These are phyloP conservation scores for Syzygium jambos DNA, from an alignment of 345 rosid species.

Conservation along the genomic window DNA sequence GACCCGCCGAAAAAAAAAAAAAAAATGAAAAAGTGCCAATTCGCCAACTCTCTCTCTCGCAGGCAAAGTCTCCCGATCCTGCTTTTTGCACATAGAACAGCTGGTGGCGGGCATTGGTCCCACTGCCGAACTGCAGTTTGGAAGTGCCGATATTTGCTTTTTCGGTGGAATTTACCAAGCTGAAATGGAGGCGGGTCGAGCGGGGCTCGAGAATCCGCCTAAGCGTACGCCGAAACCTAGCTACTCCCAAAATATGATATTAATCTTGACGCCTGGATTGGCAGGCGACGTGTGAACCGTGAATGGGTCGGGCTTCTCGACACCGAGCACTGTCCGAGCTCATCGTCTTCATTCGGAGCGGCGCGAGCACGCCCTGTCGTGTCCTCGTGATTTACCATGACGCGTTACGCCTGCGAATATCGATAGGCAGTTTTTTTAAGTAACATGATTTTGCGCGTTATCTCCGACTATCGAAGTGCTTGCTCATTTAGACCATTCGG, in stretches of 20 bases:
- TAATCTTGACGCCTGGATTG: background rate
- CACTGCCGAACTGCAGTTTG: background rate
- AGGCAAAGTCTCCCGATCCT: background rate
- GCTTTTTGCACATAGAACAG: background rate
- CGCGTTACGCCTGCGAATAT: no score
- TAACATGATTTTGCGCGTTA: rapidly evolving
- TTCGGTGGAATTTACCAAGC: background rate
- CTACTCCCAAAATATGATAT: background rate
- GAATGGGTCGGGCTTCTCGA: background rate
- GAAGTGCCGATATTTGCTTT: background rate
- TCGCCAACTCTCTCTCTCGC: background rate
- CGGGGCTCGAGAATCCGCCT: background rate
- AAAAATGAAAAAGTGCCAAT: background rate
- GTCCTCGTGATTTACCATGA: background rate
- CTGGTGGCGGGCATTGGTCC: background rate
- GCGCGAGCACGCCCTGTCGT: rapidly evolving
- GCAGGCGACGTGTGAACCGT: background rate
- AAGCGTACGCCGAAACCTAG: background rate
- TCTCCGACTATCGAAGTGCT: background rate
- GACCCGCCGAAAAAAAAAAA: background rate
- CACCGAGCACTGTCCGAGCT: background rate
- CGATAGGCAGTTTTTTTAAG: background rate
- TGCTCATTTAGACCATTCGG: rapidly evolving
- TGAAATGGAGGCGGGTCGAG: background rate
- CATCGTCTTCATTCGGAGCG: background rate